Evolutionary conservation across 1,284 basidiomycete species (phyloP), one percentile per base, ranked within the genome.

Genomic region (Mycena citricolor): DNA sequence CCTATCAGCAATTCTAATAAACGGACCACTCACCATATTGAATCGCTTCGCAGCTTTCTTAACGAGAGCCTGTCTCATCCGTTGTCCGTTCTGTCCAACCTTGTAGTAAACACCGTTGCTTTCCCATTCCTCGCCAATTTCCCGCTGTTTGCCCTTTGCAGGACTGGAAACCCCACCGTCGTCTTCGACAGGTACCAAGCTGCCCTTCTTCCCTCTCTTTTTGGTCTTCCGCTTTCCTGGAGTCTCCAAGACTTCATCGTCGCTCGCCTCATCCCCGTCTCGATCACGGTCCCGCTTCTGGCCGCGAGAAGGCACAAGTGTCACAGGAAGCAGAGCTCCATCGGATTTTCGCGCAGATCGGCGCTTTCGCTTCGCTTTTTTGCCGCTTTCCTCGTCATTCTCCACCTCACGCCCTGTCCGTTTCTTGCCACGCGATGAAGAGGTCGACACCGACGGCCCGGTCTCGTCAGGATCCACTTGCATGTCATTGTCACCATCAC

Each of bases 401-500:
- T 73, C 62, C 46, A 82, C 83, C 56, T 85, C 83, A 31, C 74
- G 79, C 34, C 77, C 85, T 82, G 56, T 87, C 85, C 86, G 76
- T 64, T 90, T 90, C 69, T 76, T 84, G 21, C 86, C 86, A 51
- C 85, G 74, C n/a, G n/a, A n/a, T n/a, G n/a, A n/a, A n/a, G n/a
- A n/a, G n/a, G n/a, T n/a, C n/a, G n/a, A n/a, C n/a, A n/a, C n/a
- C n/a, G n/a, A n/a, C n/a, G n/a, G n/a, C n/a, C n/a, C n/a, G n/a
- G n/a, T n/a, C n/a, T 66, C 47, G n/a, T 66, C 66, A 5, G 57
- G 50, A 29, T 67, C 41, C 19, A n/a, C n/a, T n/a, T n/a, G n/a
- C n/a, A n/a, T n/a, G n/a, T n/a, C n/a, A n/a, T n/a, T n/a, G n/a
- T n/a, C n/a, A n/a, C n/a, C n/a, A 30, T 58, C 52, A 47, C 64